Evolutionary conservation across 2,329 filamentous ascomycete genomes (phyloP), one percentile per base, ranked within the genome.

Genomic region (Pseudocercospora cruenta): DNA sequence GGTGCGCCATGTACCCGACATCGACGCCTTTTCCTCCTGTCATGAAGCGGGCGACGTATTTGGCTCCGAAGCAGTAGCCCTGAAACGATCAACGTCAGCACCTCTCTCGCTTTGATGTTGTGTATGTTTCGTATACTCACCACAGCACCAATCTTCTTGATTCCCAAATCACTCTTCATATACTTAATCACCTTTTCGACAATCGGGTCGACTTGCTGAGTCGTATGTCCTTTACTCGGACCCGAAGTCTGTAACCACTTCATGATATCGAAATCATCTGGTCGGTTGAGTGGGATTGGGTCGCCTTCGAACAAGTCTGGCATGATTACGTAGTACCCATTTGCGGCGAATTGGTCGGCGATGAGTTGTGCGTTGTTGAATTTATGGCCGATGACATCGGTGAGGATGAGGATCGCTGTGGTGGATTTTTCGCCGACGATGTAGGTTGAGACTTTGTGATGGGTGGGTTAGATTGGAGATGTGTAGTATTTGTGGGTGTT

Each of bases 1-100:
- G 92, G 78, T 95, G 92, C 1, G 91, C 92, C 19, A 87, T 80
- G 79, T 85, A 95, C 45, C 90, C 92, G 61, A 86, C 91, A 62
- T 91, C 84, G 70, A 94, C 81, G 2, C 76, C 76, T 68, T 87
- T 87, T 64, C 83, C 75, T 51, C 81, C 67, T 53, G 80, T 82
- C 26, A 87, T 84, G 82, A 89, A 90, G 49, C 93, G 88, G 61
- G 85, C 84, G 60, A 85, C 83, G 69, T 86, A 86, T 70, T 85
- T 86, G 3, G 79, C 84, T 36, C 83, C 82, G 69, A 83, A 84
- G 74, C 82, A 84, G 72, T 83, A 83, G 14, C 69, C 67, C 51
- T 55, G 7, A 4, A 2, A 8, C 7, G 24, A n/a, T 6, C 5
- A 36, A 24, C 9, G n/a, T 33, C 57, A 60, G 24, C 24, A 26